Evolutionary conservation across 306 rosid genomes (phyloP).

Genomic region (Trifolium subterraneum): DNA sequence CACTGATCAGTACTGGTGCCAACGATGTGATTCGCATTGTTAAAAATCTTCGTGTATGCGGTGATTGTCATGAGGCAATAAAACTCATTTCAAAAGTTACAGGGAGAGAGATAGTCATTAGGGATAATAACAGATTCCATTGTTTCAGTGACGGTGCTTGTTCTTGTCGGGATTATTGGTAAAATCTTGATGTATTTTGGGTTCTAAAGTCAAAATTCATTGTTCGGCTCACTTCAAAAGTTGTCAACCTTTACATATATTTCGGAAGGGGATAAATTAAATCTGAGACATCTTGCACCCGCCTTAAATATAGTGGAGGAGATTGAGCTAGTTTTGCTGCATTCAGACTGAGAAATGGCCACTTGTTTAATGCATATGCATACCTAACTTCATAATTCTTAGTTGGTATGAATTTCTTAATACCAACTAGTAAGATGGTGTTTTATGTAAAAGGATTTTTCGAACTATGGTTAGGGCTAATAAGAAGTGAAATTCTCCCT

Average conservation of each 20-base stretch:
- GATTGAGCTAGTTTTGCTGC: slow-evolving; percentile 5
- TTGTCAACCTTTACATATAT: not conserved
- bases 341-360: slow-evolving; percentile 31
- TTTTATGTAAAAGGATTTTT: too few species aligned
- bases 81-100: slow-evolving; percentile 67
- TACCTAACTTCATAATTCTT: not conserved
- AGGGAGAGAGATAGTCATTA: slow-evolving; percentile 58
- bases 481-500: too few species aligned
- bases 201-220: slow-evolving; percentile 5
- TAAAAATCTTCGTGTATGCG: slow-evolving; percentile 78
- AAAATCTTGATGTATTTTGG: slow-evolving; percentile 23
- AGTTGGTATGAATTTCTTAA: too few species aligned
- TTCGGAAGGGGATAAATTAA: slow-evolving; percentile 10
- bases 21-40: slow-evolving; percentile 64
- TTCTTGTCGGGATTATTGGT: slow-evolving; percentile 83
- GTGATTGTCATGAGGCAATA: slow-evolving; percentile 75
- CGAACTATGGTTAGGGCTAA: too few species aligned
- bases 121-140: slow-evolving; percentile 77
- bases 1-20: slow-evolving; percentile 52
- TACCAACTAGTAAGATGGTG: too few species aligned
- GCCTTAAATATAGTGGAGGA: slow-evolving; percentile 12
- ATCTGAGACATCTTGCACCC: slow-evolving; percentile 11
- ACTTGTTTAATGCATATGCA: slow-evolving; percentile 26
- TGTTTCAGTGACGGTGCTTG: slow-evolving; percentile 62
- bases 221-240: slow-evolving; percentile 28